Evolutionary conservation across 306 rosid species (phyloP).

Genomic region (Styphnolobium japonicum): DNA sequence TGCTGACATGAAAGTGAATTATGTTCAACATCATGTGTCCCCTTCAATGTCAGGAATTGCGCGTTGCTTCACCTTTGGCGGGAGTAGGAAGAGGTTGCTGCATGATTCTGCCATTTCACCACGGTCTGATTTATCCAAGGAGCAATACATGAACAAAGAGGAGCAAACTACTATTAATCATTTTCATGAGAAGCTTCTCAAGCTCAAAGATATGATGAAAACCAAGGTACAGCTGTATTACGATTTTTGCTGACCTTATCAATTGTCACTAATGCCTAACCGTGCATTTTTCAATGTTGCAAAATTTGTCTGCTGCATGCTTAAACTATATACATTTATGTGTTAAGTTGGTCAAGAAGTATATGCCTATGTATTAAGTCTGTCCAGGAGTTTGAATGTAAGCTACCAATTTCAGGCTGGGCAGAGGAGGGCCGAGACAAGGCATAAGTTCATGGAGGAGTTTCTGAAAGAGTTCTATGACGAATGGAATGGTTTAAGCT

Average conservation of each 20-base stretch:
- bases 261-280: background rate
- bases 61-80: constrained; percentile 93
- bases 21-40: background rate
- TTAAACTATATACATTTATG: background rate
- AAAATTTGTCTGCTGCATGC: background rate
- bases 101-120: constrained; percentile 76
- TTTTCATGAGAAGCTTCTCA: constrained; percentile 91
- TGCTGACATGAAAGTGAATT: background rate
- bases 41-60: constrained; percentile 65
- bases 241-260: background rate
- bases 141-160: constrained; percentile 67
- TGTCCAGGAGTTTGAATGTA: background rate
- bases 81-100: constrained; percentile 65
- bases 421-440: constrained; percentile 76
- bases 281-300: background rate
- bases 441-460: constrained; percentile 90
- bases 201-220: constrained; percentile 91
- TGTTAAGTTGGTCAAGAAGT: background rate
- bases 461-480: constrained; percentile 74
- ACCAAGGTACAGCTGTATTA: constrained; percentile 52
- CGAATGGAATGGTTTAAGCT: constrained; percentile 74
- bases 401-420: constrained; percentile 67
- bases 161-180: constrained; percentile 84
- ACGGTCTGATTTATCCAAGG: constrained; percentile 60
- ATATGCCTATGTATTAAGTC: background rate